Conservation (phyloP, 345 rosid species). For the Mangifera indica region DNA sequence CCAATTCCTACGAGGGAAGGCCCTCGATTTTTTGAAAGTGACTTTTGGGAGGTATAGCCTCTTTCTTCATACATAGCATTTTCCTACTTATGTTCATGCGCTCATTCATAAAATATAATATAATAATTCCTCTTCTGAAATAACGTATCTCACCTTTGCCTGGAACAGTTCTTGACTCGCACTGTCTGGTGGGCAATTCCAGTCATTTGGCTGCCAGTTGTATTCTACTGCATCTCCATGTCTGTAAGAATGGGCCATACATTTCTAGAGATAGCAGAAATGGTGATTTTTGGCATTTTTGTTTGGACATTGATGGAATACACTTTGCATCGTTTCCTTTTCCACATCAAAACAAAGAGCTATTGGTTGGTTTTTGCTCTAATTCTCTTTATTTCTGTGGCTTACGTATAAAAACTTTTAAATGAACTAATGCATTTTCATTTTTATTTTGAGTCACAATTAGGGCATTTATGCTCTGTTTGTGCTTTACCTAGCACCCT, state of each 20-base stretch:
- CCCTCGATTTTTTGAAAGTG: conserved; percentile 87
- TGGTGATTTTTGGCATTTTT: conserved; percentile 65
- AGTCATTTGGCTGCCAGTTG: conserved; percentile 84
- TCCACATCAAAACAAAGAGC: conserved; percentile 80
- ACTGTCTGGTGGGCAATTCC: conserved; percentile 99
- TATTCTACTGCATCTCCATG: conserved; percentile 55
- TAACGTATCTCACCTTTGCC: conserved; percentile 9
- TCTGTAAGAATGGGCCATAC: conserved; percentile 68
- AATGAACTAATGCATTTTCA: background rate
- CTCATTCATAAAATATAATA: background rate
- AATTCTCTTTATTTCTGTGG: conserved; percentile 12
- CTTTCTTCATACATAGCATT: conserved; percentile 1
- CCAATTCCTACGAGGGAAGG: conserved; percentile 90
- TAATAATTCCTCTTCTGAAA: background rate
- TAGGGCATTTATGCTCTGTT: background rate
- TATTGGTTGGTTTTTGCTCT: conserved; percentile 68
- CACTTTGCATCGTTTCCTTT: conserved; percentile 88
- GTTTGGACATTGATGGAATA: conserved; percentile 91
- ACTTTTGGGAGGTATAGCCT: conserved; percentile 76
- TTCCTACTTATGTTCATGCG: background rate
- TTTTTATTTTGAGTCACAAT: background rate
- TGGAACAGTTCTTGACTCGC: conserved; percentile 74
- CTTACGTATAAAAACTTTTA: background rate
- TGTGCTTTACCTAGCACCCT: background rate
- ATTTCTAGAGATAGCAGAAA: conserved; percentile 44